Conservation (phyloP, 2,329 filamentous ascomycete species). For the Colletotrichum sp. region DNA sequence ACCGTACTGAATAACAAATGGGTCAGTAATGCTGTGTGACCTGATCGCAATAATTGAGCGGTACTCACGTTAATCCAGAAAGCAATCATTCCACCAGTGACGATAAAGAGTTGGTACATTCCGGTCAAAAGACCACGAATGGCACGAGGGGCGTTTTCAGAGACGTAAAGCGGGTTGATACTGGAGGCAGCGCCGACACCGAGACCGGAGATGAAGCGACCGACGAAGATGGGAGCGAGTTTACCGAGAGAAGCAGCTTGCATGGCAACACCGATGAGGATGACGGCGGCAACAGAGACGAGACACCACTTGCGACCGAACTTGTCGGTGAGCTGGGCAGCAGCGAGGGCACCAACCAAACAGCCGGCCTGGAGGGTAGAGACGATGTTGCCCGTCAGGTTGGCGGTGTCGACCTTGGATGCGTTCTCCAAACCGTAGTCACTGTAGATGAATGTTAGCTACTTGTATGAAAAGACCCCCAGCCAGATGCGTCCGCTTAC, state of each 20-base stretch:
- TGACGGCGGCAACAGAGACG: constrained; percentile 58
- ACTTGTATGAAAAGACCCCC: not conserved
- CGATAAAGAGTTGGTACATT: constrained; percentile 52
- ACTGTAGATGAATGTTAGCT: constrained; percentile 54
- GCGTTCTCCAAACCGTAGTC: constrained; percentile 25
- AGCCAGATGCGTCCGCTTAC: constrained; percentile 33
- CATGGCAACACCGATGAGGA: constrained; percentile 64
- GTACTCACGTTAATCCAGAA: constrained; percentile 49
- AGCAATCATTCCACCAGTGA: constrained; percentile 46
- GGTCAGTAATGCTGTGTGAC: not conserved
- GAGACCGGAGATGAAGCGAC: constrained; percentile 58
- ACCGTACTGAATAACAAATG: constrained; percentile 37
- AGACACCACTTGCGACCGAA: constrained; percentile 52
- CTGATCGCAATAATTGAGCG: not conserved
- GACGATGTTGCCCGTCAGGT: constrained; percentile 28
- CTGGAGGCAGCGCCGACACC: constrained; percentile 48
- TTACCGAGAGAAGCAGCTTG: constrained; percentile 63
- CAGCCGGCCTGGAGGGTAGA: constrained; percentile 32
- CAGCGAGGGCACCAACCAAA: constrained; percentile 31
- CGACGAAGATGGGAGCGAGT: constrained; percentile 66
- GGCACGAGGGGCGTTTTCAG: constrained; percentile 48
- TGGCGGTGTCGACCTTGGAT: constrained; percentile 19
- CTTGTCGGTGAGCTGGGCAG: constrained; percentile 43
- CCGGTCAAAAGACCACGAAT: constrained; percentile 49
- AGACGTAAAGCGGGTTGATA: constrained; percentile 50